phyloP scores from a whole-genome alignment of 2,329 filamentous ascomycete genomes.

The Penicillium sp. region DNA sequence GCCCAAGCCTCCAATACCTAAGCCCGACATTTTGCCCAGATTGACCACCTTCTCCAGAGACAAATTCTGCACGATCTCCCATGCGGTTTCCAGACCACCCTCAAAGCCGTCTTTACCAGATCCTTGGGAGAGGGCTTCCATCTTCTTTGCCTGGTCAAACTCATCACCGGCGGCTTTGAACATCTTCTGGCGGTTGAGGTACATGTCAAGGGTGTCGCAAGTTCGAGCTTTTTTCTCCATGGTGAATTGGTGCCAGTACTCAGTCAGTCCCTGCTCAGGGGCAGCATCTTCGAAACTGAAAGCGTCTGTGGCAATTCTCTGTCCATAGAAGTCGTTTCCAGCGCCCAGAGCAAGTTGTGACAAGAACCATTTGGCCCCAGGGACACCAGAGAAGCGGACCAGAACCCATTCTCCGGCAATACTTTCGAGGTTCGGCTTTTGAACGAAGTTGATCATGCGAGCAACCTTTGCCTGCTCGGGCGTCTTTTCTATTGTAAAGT shows the following conservation, averaged over 20 bases:
- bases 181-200: conserved; percentile 5
- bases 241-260: conserved; percentile 18
- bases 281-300: conserved; percentile 18
- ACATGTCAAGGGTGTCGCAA: conserved; percentile 12
- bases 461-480: conserved; percentile 7
- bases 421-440: conserved; percentile 11
- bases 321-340: conserved; percentile 14
- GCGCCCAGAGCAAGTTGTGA: conserved; percentile 13
- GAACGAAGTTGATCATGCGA: conserved; percentile 20
- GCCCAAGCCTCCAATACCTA: not conserved
- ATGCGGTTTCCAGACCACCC: not conserved
- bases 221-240: conserved; percentile 12
- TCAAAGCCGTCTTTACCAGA: not conserved
- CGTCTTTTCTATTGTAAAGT: not conserved
- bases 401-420: conserved; percentile 23
- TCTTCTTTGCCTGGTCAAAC: not conserved
- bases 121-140: not conserved
- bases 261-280: conserved; percentile 16
- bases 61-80: not conserved
- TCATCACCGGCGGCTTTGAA: not conserved
- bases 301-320: conserved; percentile 15
- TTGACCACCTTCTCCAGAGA: not conserved
- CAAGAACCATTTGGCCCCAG: conserved; percentile 19
- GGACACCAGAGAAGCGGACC: conserved; percentile 13
- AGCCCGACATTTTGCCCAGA: not conserved